phyloP scores from a whole-genome alignment of 306 rosid species.

The Dryas drummondii region DNA sequence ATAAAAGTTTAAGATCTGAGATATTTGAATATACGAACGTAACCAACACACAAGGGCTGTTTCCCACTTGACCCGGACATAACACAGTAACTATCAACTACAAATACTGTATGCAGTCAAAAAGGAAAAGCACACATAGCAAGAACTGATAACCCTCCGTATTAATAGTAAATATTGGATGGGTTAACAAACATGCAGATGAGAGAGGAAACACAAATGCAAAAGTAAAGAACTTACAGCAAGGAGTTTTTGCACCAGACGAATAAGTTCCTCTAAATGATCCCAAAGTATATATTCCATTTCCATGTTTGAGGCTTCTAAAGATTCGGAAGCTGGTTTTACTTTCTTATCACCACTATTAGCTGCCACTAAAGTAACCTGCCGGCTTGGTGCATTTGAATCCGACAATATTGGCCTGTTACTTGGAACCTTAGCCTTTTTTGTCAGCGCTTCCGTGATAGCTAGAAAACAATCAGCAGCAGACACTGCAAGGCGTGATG shows the following conservation, averaged over 20 bases:
- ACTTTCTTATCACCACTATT: constrained; percentile 39
- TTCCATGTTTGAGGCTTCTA: constrained; percentile 37
- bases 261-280: constrained; percentile 60
- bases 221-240: constrained; percentile 53
- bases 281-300: constrained; percentile 60
- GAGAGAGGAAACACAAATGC: constrained; percentile 2
- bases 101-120: neutral
- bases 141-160: neutral
- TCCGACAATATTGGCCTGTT: constrained; percentile 39
- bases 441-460: constrained; percentile 61
- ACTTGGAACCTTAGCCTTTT: constrained; percentile 36
- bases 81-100: neutral
- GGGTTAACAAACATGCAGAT: neutral
- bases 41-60: neutral
- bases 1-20: neutral
- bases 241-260: constrained; percentile 62
- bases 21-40: neutral
- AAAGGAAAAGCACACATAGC: neutral
- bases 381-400: constrained; percentile 37
- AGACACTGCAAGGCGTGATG: constrained; percentile 83
- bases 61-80: neutral
- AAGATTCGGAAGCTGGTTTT: constrained; percentile 41
- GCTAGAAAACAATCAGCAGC: constrained; percentile 83
- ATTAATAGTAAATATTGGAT: neutral
- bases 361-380: constrained; percentile 35